Base-by-base conservation (phyloP, 1,284 basidiomycete species). In the Heterobasidion parviporum region DNA sequence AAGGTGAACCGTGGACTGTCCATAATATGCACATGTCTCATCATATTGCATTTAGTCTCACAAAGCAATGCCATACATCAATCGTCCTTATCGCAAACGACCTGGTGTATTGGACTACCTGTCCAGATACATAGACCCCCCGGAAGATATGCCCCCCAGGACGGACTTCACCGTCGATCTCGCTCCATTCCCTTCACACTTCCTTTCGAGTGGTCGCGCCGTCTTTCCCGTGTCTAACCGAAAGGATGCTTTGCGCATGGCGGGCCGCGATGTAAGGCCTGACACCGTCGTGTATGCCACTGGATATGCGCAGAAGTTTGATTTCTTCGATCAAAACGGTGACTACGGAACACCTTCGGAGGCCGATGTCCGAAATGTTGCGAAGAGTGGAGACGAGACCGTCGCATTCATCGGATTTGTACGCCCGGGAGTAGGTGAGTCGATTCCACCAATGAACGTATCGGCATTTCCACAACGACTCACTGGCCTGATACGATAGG, bases 371-470 rank as follows among this genome's bases (percentile, higher is more conserved):
- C 68, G 84, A 44, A 81, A 82, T 59, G 67, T 86, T 6, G 74
- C 76, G 12, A 72, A 69, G 51, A 65, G 65, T 8, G 75, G 74
- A 3, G 81, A 85, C 60, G 71, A 78, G 49, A 74, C 65, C 47
- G 72, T 86, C 9, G 79, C 71, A 0, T 86, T 81, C 61, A 79
- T 87, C 55, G 84, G 84, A 0, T 85, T 84, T 63, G 76, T 85
- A 1, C 68, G 83, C 18, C 83, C 83, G 4, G 83, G 81, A 44
- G 81, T 83, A 50, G 81, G 80, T 76, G 54, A 60, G 70, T 69
- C 8, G 2, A 6, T 8, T 26, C 33, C 47, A 10, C 41, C 36
- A 16, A 26, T 20, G 61, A 65, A n/a, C 14, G 20, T n/a, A 26
- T 38, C 10, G 8, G 43, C 36, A 6, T 15, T 50, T 32, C 14